These are phyloP conservation scores for Lentinula novae-zelandiae DNA, from an alignment of 1,284 basidiomycete genomes.

Conservation along the genomic window DNA sequence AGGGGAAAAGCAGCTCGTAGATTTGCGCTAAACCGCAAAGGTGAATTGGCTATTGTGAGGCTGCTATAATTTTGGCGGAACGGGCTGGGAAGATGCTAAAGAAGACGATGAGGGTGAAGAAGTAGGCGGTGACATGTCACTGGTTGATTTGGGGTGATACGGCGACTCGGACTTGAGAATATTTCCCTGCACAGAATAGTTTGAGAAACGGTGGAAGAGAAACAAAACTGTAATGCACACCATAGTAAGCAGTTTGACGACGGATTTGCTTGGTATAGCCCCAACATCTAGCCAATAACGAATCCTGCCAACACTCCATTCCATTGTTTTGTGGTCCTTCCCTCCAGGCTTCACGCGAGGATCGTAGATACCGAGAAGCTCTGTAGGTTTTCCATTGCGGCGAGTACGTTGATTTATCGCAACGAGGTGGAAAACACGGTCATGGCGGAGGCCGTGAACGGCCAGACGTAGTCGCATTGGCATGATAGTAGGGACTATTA, in stretches of 20 bases:
- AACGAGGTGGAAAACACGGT: slow-evolving; percentile 85
- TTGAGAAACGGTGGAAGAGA: slow-evolving; percentile 4
- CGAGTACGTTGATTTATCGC: slow-evolving; percentile 76
- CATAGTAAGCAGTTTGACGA: slow-evolving; percentile 75
- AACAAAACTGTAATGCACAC: slow-evolving; percentile 34
- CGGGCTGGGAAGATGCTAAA: neutral
- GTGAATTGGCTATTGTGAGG: neutral
- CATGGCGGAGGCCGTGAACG: slow-evolving; percentile 78
- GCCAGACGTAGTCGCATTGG: slow-evolving; percentile 84
- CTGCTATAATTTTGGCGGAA: neutral
- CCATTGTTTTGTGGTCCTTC: slow-evolving; percentile 66
- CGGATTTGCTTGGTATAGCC: slow-evolving; percentile 79
- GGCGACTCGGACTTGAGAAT: slow-evolving; percentile 49
- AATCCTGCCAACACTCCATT: slow-evolving; percentile 91
- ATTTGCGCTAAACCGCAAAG: neutral
- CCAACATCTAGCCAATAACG: slow-evolving; percentile 87
- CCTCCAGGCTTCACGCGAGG: slow-evolving; percentile 49
- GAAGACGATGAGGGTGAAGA: neutral
- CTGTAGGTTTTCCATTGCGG: slow-evolving; percentile 87
- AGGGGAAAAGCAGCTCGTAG: neutral
- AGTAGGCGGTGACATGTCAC: slow-evolving; percentile 13
- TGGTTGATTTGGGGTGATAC: slow-evolving; percentile 36
- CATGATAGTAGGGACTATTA: slow-evolving; percentile 44
- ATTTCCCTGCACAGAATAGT: slow-evolving; percentile 27
- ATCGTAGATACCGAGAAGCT: slow-evolving; percentile 87